Evolutionary conservation across 768 basidiomycete genomes (phyloP), one percentile per base, ranked within the genome.

Genomic region (Lactarius hatsudake): DNA sequence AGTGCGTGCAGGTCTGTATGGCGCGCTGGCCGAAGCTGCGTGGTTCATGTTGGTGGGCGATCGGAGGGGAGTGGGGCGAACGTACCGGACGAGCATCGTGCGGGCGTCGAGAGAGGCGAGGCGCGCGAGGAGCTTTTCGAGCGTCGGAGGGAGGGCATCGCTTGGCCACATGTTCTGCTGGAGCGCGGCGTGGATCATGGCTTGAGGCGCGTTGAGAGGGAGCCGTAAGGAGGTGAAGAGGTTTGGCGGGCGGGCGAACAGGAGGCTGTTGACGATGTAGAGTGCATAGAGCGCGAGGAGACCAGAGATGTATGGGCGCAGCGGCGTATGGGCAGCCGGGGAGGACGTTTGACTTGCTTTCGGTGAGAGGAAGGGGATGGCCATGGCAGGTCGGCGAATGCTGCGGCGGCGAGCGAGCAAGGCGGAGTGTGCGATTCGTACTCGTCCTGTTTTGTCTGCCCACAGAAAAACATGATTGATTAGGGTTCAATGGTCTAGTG

Each of bases 401-500:
- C 28, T 7, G 68, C 53, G 53, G 40, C 40, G n/a, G 51, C 58
- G 42, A 71, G 55, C 32, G n/a, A 18, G 45, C n/a, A n/a, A 45
- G 28, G 59, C 7, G 28, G 59, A 18, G 28, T 26, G 20, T n/a
- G 34, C 26, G 32, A 70, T 20, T 15, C 4, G 55, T 42, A 42
- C 17, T 20, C 61, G 51, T 42, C 23, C n/a, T 53, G 13, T 10
- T 55, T 28, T 10, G 9, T 28, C 8, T 53, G 7, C 32, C 9
- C 36, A 26, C 20, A 26, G 30, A 42, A 13, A 17, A 26, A 4
- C 0, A 0, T 36, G 36, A 7, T 10, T 0, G 5, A 23, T n/a
- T 17, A 59, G 1, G 71, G 71, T 72, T 72, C 71, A 71, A 68
- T 72, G 71, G 71, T 72, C 71, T 72, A 72, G 71, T 72, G 71